Base-by-base conservation (phyloP, 768 basidiomycete species). In the Leccinum barrowsii region DNA sequence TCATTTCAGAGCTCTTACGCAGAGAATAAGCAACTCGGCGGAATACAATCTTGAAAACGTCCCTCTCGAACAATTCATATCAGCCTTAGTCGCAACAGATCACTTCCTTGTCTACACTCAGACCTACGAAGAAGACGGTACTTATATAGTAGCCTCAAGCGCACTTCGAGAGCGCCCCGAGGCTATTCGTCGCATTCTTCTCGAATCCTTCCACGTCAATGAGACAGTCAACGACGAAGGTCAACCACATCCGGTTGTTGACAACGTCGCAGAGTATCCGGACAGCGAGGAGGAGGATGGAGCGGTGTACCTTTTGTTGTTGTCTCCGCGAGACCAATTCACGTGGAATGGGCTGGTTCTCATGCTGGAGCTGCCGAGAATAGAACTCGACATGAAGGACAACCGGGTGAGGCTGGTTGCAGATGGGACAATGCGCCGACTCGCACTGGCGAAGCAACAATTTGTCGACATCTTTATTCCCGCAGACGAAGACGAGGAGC, bases 91-190 rank as follows among this genome's bases (percentile, higher is more conserved):
- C 21, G 84, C 87, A 32, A 87, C 92, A 7, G 93, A 91, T 62
- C 95, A 98, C 71, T 89, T 94, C 74, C 85, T 99, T 57, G 91
- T 99, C 48, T 96, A 97, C 73, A 97, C 96, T 2, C 84, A 87
- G 59, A 73, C 76, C 7, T 89, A 89, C 70, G 94, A 96, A 72
- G 86, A 89, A 65, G 88, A 96, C n/a, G 94, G 93, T 5, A 85
- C 88, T 11, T 99, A 98, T 70, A 85, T 98, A 60, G 79, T 99
- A 55, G 96, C 92, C 7, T 86, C 92, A 15, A 82, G 78, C 4
- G 82, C 83, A 5, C 81, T 98, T 11, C 86, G 83, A 65, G 86
- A 91, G 51, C 84, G 86, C 12, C 86, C 90, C 0, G 87, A 89
- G 11, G 75, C 82, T 46, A 89, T 98, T 62, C 85, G 85, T 5